Evolutionary conservation across 2,329 filamentous ascomycete species (phyloP).

Genomic region (Emergomyces africanus): DNA sequence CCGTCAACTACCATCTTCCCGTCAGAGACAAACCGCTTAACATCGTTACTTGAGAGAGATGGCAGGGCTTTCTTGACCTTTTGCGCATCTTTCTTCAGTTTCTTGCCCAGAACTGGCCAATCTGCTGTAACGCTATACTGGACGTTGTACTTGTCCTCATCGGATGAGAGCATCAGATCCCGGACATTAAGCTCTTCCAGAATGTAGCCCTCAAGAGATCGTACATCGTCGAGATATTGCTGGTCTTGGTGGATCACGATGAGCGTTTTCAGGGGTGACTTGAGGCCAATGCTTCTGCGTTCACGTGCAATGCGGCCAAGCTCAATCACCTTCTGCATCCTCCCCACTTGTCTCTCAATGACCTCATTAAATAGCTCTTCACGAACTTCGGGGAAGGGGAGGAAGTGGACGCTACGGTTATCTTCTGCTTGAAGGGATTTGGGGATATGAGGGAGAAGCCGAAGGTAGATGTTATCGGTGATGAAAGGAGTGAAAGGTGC

Average conservation of each 20-base stretch:
- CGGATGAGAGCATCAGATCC: constrained; percentile 68
- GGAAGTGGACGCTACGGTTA: constrained; percentile 78
- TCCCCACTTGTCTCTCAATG: constrained; percentile 71
- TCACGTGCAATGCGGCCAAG: constrained; percentile 77
- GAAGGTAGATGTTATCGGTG: constrained; percentile 85
- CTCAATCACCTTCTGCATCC: constrained; percentile 96
- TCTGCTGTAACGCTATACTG: constrained; percentile 83
- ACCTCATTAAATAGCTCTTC: constrained; percentile 76
- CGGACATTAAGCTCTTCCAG: constrained; percentile 83
- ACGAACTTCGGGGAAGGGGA: constrained; percentile 77
- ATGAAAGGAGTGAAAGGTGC: constrained; percentile 95
- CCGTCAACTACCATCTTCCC: constrained; percentile 73
- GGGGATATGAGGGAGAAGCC: constrained; percentile 70
- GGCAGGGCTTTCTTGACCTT: constrained; percentile 88
- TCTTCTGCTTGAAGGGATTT: constrained; percentile 57
- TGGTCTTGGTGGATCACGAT: constrained; percentile 76
- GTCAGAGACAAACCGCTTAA: constrained; percentile 61
- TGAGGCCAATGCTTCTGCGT: constrained; percentile 69
- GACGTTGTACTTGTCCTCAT: constrained; percentile 85
- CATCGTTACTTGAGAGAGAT: constrained; percentile 61
- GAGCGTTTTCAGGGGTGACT: constrained; percentile 80
- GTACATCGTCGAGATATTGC: constrained; percentile 75
- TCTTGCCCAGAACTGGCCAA: constrained; percentile 91
- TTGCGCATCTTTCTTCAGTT: constrained; percentile 87
- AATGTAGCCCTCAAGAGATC: constrained; percentile 76